Conservation (phyloP, 176 grass and related monocot genomes). For the Oryza glumipatula region DNA sequence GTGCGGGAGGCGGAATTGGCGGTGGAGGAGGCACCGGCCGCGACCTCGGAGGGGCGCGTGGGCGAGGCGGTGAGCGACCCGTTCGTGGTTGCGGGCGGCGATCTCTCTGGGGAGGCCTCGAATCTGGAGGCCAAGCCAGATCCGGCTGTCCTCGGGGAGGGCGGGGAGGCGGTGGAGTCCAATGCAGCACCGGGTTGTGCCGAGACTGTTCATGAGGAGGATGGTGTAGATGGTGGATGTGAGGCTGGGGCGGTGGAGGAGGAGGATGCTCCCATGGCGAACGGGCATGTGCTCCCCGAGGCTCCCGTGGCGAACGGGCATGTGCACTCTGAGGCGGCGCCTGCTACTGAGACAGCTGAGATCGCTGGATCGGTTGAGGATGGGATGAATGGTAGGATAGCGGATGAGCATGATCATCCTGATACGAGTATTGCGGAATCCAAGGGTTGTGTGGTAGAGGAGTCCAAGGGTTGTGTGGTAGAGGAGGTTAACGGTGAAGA, state of each 20-base stretch:
- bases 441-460: not conserved
- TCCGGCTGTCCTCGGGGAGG: conserved; percentile 20
- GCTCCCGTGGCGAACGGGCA: conserved; percentile 21
- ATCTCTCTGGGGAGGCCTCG: conserved; percentile 2
- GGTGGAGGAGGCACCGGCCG: conserved; percentile 1
- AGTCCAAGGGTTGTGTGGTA: not conserved
- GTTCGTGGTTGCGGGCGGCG: conserved; percentile 22
- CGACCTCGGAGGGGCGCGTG: conserved; percentile 30
- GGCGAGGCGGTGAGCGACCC: conserved; percentile 6
- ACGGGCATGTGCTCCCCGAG: conserved; percentile 1
- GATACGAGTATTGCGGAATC: not conserved
- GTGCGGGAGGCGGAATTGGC: conserved; percentile 30
- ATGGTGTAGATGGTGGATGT: not conserved
- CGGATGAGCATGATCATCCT: not conserved
- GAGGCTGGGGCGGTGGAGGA: not conserved
- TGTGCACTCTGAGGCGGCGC: not conserved
- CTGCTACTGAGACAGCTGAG: not conserved
- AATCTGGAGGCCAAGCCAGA: conserved; percentile 32
- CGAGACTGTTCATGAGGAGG: not conserved
- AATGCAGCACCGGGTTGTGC: not conserved
- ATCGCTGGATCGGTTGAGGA: not conserved
- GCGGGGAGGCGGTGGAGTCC: not conserved
- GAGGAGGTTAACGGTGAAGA: not conserved
- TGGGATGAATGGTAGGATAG: not conserved
- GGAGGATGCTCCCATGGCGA: conserved; percentile 19